A percentile compares a stretch with the other conserved stretches of the same genome.
phyloP scores from a whole-genome alignment of 2,329 filamentous ascomycete species.

The Cladosporium sp. region DNA sequence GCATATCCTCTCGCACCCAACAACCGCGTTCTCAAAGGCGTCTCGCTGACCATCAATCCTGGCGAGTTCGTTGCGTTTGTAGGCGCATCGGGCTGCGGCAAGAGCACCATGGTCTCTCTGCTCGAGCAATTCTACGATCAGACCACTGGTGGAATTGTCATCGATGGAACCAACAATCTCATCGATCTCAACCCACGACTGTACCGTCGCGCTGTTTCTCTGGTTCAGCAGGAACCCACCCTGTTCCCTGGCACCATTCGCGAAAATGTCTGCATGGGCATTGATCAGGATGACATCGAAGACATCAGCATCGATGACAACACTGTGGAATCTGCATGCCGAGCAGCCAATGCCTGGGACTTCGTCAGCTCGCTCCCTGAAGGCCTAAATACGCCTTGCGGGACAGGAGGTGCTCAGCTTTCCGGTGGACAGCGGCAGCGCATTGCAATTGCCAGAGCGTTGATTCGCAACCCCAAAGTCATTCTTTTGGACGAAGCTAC shows the following conservation, averaged over 20 bases:
- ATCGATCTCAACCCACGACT: constrained; percentile 75
- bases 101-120: constrained; percentile 85
- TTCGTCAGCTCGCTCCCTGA: constrained; percentile 75
- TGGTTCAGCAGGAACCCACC: constrained; percentile 95
- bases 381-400: constrained; percentile 82
- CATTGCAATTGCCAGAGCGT: constrained; percentile 73
- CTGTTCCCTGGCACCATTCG: constrained; percentile 96
- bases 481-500: constrained; percentile 96
- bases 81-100: constrained; percentile 94
- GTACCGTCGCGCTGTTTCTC: constrained; percentile 86
- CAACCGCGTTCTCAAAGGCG: not conserved
- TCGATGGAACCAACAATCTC: constrained; percentile 92
- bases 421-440: constrained; percentile 90
- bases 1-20: not conserved
- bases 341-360: constrained; percentile 79
- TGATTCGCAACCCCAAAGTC: constrained; percentile 84
- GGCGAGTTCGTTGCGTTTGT: constrained; percentile 96
- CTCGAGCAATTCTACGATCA: constrained; percentile 95
- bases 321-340: constrained; percentile 71
- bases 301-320: constrained; percentile 71
- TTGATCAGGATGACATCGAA: too few species aligned
- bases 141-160: constrained; percentile 76
- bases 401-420: constrained; percentile 94
- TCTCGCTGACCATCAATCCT: constrained; percentile 76
- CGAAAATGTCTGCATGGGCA: constrained; percentile 93